phyloP scores from a whole-genome alignment of 2,329 filamentous ascomycete genomes.

The Cladobotryum mycophilum region DNA sequence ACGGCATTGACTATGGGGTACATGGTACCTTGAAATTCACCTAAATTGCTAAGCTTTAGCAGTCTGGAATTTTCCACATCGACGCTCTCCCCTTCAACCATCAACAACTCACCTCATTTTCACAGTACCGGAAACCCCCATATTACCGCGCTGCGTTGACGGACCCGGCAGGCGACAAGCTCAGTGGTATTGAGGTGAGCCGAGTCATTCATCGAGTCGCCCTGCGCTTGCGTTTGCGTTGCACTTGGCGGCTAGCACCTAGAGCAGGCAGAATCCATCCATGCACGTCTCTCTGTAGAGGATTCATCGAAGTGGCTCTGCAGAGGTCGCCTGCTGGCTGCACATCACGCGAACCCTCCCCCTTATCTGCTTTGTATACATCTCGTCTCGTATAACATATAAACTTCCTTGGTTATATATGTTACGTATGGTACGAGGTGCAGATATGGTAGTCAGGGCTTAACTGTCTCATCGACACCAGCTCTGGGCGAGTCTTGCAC shows the following conservation, averaged over 20 bases:
- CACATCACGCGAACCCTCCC: constrained; percentile 1
- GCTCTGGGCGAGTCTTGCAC: constrained; percentile 3
- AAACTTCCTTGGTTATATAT: background rate
- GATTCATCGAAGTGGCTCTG: constrained; percentile 5
- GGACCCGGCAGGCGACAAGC: constrained; percentile 2
- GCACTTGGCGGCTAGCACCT: constrained; percentile 23
- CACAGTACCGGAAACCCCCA: no score
- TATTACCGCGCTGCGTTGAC: background rate
- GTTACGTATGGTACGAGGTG: background rate
- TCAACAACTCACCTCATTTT: no score
- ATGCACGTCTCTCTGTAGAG: constrained; percentile 2
- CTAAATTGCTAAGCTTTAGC: no score
- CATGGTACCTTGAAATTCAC: no score
- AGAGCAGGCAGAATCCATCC: constrained; percentile 7
- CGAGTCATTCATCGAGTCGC: constrained; percentile 26
- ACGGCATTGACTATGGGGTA: no score
- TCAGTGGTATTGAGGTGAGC: constrained; percentile 25
- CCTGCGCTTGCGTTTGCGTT: constrained; percentile 22
- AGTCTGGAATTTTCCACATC: no score
- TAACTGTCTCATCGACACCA: constrained; percentile 3
- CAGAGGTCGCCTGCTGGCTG: constrained; percentile 2
- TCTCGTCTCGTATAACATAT: constrained; percentile 1
- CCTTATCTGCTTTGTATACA: constrained; percentile 3
- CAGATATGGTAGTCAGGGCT: constrained; percentile 1
- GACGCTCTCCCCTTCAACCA: no score